These are phyloP conservation scores for Ogataea angusta DNA, from an alignment of 805 yeast species.

Conservation along the genomic window DNA sequence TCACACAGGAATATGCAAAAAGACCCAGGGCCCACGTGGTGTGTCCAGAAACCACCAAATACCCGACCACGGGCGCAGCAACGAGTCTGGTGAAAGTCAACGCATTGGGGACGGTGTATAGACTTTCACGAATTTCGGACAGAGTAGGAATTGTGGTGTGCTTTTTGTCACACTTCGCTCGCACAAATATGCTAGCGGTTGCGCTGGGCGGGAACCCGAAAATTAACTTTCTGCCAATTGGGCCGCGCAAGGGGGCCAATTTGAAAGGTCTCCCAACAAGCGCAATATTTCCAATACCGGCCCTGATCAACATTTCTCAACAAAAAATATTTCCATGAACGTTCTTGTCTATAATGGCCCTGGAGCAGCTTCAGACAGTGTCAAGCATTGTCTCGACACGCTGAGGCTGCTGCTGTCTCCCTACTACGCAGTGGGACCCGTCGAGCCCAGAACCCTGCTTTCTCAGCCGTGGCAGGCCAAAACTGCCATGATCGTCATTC, in stretches of 20 bases:
- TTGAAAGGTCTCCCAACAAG: not conserved
- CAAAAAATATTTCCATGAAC: slow-evolving; percentile 42
- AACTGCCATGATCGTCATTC: slow-evolving; percentile 77
- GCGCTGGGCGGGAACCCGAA: not conserved
- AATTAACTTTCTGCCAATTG: not conserved
- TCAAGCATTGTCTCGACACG: slow-evolving; percentile 77
- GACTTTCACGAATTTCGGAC: slow-evolving; percentile 47
- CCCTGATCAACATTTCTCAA: slow-evolving; percentile 1
- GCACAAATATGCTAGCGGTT: not conserved
- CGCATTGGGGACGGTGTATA: slow-evolving; percentile 83
- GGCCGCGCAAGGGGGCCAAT: not conserved
- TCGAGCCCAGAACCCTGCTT: slow-evolving; percentile 56
- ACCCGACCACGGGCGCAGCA: slow-evolving; percentile 83
- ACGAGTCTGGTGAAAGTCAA: slow-evolving; percentile 78
- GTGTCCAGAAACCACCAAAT: slow-evolving; percentile 63
- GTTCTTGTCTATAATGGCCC: slow-evolving; percentile 72
- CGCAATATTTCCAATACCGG: slow-evolving; percentile 5
- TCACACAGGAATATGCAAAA: slow-evolving; percentile 81
- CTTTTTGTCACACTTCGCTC: slow-evolving; percentile 23
- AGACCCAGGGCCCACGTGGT: slow-evolving; percentile 63
- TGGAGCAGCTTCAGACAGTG: slow-evolving; percentile 86
- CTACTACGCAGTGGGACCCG: slow-evolving; percentile 77
- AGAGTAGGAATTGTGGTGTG: slow-evolving; percentile 25
- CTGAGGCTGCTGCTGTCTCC: slow-evolving; percentile 77
- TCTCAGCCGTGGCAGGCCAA: slow-evolving; percentile 87